A percentile compares a stretch with the other conserved stretches of the same genome.
Evolutionary conservation across 495 filamentous ascomycete genomes (phyloP).

Genomic region (Pyrenula massariospora): DNA sequence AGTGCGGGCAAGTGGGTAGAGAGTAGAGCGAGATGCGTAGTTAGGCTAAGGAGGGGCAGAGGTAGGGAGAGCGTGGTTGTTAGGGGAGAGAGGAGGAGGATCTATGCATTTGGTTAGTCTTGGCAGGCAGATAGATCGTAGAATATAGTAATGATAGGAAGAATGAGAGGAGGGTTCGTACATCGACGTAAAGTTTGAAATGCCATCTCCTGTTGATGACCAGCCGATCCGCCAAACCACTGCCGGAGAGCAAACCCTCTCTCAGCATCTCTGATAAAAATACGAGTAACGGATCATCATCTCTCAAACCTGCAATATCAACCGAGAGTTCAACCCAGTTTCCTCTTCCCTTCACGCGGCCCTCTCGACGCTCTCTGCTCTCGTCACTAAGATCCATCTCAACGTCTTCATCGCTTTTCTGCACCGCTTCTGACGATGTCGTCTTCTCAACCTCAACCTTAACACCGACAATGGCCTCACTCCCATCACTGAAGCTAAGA

Average conservation of each 20-base stretch:
- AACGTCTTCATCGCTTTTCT: conserved; percentile 15
- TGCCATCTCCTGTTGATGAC: conserved; percentile 83
- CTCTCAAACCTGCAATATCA: conserved; percentile 75
- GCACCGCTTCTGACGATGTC: conserved; percentile 15
- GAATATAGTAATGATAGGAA: conserved; percentile 1
- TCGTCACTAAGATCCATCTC: conserved; percentile 5
- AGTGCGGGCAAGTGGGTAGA: conserved; percentile 72
- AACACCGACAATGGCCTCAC: conserved; percentile 87
- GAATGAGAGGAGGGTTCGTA: conserved; percentile 21
- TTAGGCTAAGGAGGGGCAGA: conserved; percentile 80
- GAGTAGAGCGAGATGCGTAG: conserved; percentile 90
- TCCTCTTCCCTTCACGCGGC: conserved; percentile 27
- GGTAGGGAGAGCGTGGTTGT: conserved; percentile 60
- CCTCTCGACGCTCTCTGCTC: not conserved
- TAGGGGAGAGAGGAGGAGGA: conserved; percentile 84
- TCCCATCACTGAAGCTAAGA: conserved; percentile 88
- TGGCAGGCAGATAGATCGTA: no score
- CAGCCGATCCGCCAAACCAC: conserved; percentile 50
- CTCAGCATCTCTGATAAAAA: conserved; percentile 77
- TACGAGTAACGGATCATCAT: conserved; percentile 82
- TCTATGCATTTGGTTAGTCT: conserved; percentile 37
- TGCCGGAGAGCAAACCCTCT: conserved; percentile 67
- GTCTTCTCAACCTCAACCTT: conserved; percentile 86
- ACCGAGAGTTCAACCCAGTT: conserved; percentile 72
- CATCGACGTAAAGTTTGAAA: conserved; percentile 94